Evolutionary conservation across 139 green algal genomes (phyloP), one percentile per base, ranked within the genome.

Genomic region (Gonium pectorale): DNA sequence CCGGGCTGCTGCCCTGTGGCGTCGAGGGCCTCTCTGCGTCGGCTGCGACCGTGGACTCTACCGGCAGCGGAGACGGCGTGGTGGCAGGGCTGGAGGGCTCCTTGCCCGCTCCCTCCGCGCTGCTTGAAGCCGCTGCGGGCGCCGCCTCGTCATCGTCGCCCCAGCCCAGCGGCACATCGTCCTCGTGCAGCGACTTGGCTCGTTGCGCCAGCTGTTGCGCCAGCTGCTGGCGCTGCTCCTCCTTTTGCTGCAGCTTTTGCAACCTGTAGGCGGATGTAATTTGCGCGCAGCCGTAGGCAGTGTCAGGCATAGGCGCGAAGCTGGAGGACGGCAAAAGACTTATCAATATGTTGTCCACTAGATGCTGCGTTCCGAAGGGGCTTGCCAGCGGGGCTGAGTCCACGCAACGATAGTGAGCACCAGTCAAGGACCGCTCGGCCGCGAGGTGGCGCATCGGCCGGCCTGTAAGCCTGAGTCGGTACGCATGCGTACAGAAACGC

Each of bases 161-260:
- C 90, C 90, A 94, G 44, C 87, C 89, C 24, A 90, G 51, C 37
- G 88, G 86, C 59, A 90, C 94, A 27, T 94, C 89, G 43, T 94
- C 90, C 66, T 89, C 40, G 29, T 88, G 80, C 27, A 86, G 37
- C n/a, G 64, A 73, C 60, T 89, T 89, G 3, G 90, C 94, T 0
- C 93, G 88, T 86, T 89, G 60, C 5, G 90, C 86, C 64, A 97
- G 77, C 73, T 87, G 46, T n/a, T n/a, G n/a, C n/a, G n/a, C n/a
- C n/a, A n/a, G n/a, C n/a, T 77, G 64, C 83, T 89, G 83, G 60
- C 90, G 88, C 69, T 93, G 81, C 81, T 94, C 89, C 89, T 96
- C 91, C 83, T 92, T 92, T 69, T 89, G 66, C 87, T 95, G 86
- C 73, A 96, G 83, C 85, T 92, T 91, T 60, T 92, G 85, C 43